A percentile compares a stretch with the other conserved stretches of the same genome.
phyloP scores from a whole-genome alignment of 2,329 filamentous ascomycete species.

The Fusarium hostae region DNA sequence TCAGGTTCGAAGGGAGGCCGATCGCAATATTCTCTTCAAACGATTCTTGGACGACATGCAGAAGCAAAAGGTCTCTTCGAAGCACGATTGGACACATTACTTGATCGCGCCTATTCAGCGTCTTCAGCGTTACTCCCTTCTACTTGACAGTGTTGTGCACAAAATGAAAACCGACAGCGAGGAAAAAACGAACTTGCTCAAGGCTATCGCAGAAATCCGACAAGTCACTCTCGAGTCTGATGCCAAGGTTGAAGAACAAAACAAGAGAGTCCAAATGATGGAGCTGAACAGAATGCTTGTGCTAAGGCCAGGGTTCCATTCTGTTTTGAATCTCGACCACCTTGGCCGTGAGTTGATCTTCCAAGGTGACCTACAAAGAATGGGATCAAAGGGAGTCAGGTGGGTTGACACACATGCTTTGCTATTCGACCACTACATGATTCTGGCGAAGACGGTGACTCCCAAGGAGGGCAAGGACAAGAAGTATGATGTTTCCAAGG shows the following conservation, averaged over 20 bases:
- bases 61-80: conserved; percentile 80
- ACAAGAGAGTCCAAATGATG: conserved; percentile 87
- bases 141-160: conserved; percentile 84
- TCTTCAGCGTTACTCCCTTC: conserved; percentile 87
- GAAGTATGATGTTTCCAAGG: conserved; percentile 93
- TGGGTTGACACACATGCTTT: conserved; percentile 96
- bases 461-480: conserved; percentile 77
- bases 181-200: conserved; percentile 85
- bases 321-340: conserved; percentile 91
- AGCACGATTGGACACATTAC: conserved; percentile 93
- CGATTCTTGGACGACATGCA: conserved; percentile 85
- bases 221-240: conserved; percentile 91
- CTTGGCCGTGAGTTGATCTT: conserved; percentile 91
- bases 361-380: conserved; percentile 87
- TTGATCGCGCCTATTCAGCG: conserved; percentile 93
- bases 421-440: conserved; percentile 95
- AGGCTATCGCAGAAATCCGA: conserved; percentile 92
- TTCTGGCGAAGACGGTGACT: conserved; percentile 83
- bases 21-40: conserved; percentile 86
- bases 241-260: conserved; percentile 89
- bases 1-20: conserved; percentile 83
- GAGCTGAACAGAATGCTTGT: conserved; percentile 87
- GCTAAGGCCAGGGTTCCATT: conserved; percentile 86
- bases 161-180: conserved; percentile 86
- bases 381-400: conserved; percentile 87